These are phyloP conservation scores for Pelargonium australe DNA, from an alignment of 441 rosid genomes.

Conservation along the genomic window DNA sequence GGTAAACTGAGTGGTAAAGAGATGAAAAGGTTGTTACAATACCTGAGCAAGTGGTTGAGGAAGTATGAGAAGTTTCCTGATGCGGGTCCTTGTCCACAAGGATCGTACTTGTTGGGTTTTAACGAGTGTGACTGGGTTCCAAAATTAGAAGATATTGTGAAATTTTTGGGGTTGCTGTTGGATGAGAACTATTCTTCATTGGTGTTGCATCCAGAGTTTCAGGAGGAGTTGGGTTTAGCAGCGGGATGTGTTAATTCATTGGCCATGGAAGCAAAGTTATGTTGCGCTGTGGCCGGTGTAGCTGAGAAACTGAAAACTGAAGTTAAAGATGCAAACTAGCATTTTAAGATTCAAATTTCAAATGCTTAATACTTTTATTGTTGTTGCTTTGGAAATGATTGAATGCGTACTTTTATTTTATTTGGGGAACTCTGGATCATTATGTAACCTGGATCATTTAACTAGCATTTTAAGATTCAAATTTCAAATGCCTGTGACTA, in stretches of 20 bases:
- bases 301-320: slow-evolving; percentile 42
- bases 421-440: too few relatives aligned
- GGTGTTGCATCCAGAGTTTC: slow-evolving; percentile 59
- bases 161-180: slow-evolving; percentile 51
- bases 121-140: slow-evolving; percentile 78
- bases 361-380: too few relatives aligned
- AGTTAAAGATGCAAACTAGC: slow-evolving; percentile 28
- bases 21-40: slow-evolving; percentile 49
- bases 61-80: slow-evolving; percentile 77
- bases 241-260: slow-evolving; percentile 40
- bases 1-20: slow-evolving; percentile 63
- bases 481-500: background rate
- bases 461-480: background rate
- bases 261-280: slow-evolving; percentile 53
- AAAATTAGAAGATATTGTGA: slow-evolving; percentile 50
- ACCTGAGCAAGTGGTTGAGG: slow-evolving; percentile 77
- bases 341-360: too few relatives aligned
- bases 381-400: too few relatives aligned
- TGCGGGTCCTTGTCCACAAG: slow-evolving; percentile 68
- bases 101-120: slow-evolving; percentile 42
- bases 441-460: too few relatives aligned
- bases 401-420: too few relatives aligned
- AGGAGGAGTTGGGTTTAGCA: slow-evolving; percentile 48
- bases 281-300: slow-evolving; percentile 39
- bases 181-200: slow-evolving; percentile 69